Base-by-base conservation (phyloP, 768 basidiomycete species). In the Imleria badia region DNA sequence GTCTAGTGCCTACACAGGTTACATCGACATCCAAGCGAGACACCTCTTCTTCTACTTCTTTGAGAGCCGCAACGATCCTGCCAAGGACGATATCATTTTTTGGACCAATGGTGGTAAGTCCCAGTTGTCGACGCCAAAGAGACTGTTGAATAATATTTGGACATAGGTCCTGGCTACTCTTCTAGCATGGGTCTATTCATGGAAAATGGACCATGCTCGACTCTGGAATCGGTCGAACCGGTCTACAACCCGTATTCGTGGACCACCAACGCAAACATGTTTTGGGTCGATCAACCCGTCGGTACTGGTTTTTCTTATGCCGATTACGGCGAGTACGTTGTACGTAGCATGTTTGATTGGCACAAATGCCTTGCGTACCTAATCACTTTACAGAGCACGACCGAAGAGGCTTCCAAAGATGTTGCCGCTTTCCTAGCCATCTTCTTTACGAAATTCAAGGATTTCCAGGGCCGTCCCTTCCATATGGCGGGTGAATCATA, bases 11-110 rank as follows among this genome's bases (percentile, higher is more conserved):
- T 86, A 82, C 62, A 84, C 83, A 0, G 85, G 85, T 11, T 86
- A 86, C 58, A 83, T 86, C 44, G 85, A 86, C 51, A 75, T 83
- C 41, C 75, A 81, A 62, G 81, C 81, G 17, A 79, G 82, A 55
- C 83, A 85, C 58, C 51, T 85, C 47, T 85, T 85, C 68, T 87
- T 87, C 73, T 86, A 86, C 67, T 88, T 87, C 72, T 88, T 87
- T 67, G 84, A 87, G 69, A 84, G 82, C 56, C 72, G 87, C 57
- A 73, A 75, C 41, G 70, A 81, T 59, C 83, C 84, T 26, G 76
- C 71, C 15, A 75, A 72, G 62, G 81, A 83, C 75, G 65, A 83
- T 60, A 78, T 85, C 5, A 80, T 84, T 6, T 79, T 84, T 62
- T 76, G 74, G 76, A 76, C 71, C 13, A 75, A 77, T 56, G 80